phyloP scores from a whole-genome alignment of 495 filamentous ascomycete species.

The Extremus antarcticus region DNA sequence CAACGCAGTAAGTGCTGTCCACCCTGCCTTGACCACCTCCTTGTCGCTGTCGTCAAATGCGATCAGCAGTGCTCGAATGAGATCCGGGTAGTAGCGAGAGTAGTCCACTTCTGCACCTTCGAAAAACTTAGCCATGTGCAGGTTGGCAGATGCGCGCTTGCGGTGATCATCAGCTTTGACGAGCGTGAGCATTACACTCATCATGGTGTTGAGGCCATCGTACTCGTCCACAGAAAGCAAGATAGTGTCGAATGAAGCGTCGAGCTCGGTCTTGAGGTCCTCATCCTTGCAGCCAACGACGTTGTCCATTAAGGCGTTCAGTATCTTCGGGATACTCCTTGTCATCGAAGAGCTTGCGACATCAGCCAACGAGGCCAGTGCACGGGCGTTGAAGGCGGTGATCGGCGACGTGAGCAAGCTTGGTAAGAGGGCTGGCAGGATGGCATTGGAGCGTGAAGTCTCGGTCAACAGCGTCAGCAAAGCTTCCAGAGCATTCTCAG shows the following conservation, averaged over 20 bases:
- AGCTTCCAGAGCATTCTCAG: conserved; percentile 84
- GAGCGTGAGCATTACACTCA: conserved; percentile 80
- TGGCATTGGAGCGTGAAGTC: conserved; percentile 86
- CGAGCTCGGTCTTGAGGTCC: conserved; percentile 61
- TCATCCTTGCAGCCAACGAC: conserved; percentile 70
- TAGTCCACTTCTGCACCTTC: conserved; percentile 69
- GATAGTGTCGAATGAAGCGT: conserved; percentile 72
- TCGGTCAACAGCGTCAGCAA: conserved; percentile 89
- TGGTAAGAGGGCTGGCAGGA: conserved; percentile 89
- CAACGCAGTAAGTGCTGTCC: conserved; percentile 78
- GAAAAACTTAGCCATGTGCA: conserved; percentile 84
- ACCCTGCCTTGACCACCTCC: conserved; percentile 83
- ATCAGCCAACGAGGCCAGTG: conserved; percentile 80
- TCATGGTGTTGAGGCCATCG: conserved; percentile 85
- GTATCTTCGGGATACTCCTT: conserved; percentile 71
- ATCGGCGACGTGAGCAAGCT: conserved; percentile 86
- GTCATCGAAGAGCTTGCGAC: conserved; percentile 85
- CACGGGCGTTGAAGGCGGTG: conserved; percentile 84
- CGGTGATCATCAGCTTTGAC: conserved; percentile 87
- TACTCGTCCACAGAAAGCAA: conserved; percentile 89
- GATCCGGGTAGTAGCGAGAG: conserved; percentile 86
- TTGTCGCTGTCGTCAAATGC: conserved; percentile 80
- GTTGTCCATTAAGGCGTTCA: conserved; percentile 88
- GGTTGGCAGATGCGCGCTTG: conserved; percentile 63
- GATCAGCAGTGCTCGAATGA: conserved; percentile 77